phyloP scores from a whole-genome alignment of 805 yeast genomes.

The Saturnispora saitoi region DNA sequence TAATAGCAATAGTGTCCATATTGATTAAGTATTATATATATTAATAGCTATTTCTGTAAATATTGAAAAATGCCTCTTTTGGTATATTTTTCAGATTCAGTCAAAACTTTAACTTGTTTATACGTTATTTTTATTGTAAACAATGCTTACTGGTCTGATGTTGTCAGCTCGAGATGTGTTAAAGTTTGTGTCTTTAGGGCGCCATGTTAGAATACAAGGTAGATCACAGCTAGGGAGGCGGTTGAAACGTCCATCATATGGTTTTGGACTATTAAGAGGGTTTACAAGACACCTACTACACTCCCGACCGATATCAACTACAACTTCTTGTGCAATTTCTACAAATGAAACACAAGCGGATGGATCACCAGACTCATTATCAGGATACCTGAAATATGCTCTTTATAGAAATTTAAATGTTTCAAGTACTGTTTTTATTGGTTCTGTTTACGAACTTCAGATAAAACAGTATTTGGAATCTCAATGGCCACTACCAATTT shows the following conservation, averaged over 20 bases:
- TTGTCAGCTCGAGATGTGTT: not conserved
- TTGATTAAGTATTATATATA: not conserved
- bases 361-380: constrained; percentile 18
- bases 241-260: not conserved
- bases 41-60: too few relatives aligned
- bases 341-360: constrained; percentile 11
- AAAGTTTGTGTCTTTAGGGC: not conserved
- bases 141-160: constrained; percentile 4
- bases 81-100: not conserved
- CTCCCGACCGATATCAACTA: constrained; percentile 6
- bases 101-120: not conserved
- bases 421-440: constrained; percentile 41
- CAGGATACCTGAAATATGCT: constrained; percentile 28
- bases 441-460: constrained; percentile 47
- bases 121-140: not conserved
- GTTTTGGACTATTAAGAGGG: not conserved
- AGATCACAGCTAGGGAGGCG: not conserved
- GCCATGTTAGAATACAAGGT: constrained; percentile 1
- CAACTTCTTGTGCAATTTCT: not conserved
- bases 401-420: constrained; percentile 32
- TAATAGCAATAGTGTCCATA: too few relatives aligned
- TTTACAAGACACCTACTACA: not conserved
- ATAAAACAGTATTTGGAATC: constrained; percentile 32
- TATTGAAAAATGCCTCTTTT: too few relatives aligned
- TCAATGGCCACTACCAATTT: constrained; percentile 3